Evolutionary conservation across 179 eudicot species (phyloP).

Genomic region (Pouteria campechiana): DNA sequence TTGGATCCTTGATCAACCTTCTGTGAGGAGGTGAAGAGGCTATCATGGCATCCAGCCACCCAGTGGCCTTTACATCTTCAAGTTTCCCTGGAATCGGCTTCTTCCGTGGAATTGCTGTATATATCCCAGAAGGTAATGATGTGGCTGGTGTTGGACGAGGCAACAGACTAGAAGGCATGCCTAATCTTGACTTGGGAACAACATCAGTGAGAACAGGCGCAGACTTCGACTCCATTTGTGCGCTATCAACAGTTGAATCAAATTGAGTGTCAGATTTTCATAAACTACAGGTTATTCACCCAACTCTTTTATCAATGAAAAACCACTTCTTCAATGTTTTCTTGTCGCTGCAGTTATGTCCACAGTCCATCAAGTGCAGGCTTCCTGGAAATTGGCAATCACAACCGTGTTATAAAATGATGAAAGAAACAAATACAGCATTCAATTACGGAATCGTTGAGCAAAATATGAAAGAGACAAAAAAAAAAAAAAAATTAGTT

Average conservation of each 20-base stretch:
- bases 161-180: slow-evolving; percentile 14
- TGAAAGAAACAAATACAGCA: too few species aligned
- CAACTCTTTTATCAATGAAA: slow-evolving; percentile 32
- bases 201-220: slow-evolving; percentile 27
- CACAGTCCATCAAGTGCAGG: too few species aligned
- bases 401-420: too few species aligned
- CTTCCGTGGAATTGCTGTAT: slow-evolving; percentile 16
- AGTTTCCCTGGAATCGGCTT: slow-evolving; percentile 14
- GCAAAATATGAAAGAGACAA: too few species aligned
- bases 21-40: slow-evolving; percentile 83
- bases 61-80: slow-evolving; percentile 24
- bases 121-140: slow-evolving; percentile 17
- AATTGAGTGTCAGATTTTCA: background rate
- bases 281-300: slow-evolving; percentile 7
- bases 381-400: too few species aligned
- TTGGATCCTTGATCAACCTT: slow-evolving; percentile 17
- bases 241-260: background rate
- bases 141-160: slow-evolving; percentile 15
- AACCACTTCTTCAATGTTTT: slow-evolving; percentile 34
- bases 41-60: slow-evolving; percentile 89
- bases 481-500: too few species aligned
- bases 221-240: slow-evolving; percentile 17
- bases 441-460: too few species aligned
- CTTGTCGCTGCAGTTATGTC: slow-evolving; percentile 15
- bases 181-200: slow-evolving; percentile 22